A percentile compares a stretch with the other conserved stretches of the same genome.
These are phyloP conservation scores for Myxozyma sirexii DNA, from an alignment of 805 yeast genomes.

Conservation along the genomic window DNA sequence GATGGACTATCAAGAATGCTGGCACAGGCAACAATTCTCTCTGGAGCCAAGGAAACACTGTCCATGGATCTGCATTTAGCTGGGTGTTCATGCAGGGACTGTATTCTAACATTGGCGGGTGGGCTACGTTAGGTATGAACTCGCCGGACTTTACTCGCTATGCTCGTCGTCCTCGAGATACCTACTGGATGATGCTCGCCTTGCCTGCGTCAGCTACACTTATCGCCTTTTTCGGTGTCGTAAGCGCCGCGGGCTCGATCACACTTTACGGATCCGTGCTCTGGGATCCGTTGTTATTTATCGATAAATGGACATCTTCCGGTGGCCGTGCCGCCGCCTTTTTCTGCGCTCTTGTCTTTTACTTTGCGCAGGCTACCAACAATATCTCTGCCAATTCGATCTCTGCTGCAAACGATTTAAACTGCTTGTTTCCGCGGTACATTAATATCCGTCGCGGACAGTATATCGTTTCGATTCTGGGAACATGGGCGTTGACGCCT, in stretches of 20 bases:
- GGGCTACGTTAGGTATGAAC: constrained; percentile 49
- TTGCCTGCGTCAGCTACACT: constrained; percentile 19
- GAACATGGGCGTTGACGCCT: constrained; percentile 70
- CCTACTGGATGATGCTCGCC: constrained; percentile 13
- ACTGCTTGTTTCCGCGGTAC: constrained; percentile 52
- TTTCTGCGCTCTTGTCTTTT: constrained; percentile 67
- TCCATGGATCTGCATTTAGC: constrained; percentile 53
- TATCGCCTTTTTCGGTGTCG: constrained; percentile 26
- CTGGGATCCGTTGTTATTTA: constrained; percentile 31
- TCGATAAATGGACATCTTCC: constrained; percentile 25
- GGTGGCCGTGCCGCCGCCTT: constrained; percentile 79
- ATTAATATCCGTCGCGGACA: constrained; percentile 68
- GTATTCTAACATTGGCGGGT: constrained; percentile 54
- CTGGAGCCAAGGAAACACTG: constrained; percentile 42
- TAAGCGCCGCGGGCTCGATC: constrained; percentile 26
- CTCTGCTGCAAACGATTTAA: constrained; percentile 53
- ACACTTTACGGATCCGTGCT: constrained; percentile 25
- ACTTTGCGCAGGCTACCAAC: constrained; percentile 75
- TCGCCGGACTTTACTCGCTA: constrained; percentile 55
- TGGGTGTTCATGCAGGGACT: constrained; percentile 39
- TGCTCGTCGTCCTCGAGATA: constrained; percentile 40
- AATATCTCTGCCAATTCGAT: constrained; percentile 64
- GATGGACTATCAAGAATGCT: constrained; percentile 80
- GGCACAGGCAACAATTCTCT: constrained; percentile 75
- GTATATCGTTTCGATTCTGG: constrained; percentile 70